These are phyloP conservation scores for Populus hybrid DNA, from an alignment of 441 rosid genomes.

Conservation along the genomic window DNA sequence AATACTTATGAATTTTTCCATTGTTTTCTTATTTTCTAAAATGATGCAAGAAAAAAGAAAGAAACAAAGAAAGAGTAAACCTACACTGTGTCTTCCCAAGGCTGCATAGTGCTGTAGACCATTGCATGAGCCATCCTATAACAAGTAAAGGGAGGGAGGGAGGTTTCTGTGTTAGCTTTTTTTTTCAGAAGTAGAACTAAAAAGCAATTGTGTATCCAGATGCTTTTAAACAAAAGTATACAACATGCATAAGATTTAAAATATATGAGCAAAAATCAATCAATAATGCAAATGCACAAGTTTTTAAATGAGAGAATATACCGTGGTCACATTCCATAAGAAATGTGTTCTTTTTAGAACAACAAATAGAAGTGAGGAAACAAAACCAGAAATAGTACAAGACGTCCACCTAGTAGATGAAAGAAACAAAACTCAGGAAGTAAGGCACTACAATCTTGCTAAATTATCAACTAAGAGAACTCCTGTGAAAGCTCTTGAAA, in stretches of 20 bases:
- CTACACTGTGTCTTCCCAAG: constrained; percentile 83
- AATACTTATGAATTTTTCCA: background rate
- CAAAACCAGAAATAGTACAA: background rate
- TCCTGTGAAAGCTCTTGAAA: background rate
- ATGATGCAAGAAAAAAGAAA: background rate
- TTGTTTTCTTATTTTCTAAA: background rate
- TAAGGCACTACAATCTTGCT: background rate
- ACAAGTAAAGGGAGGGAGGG: background rate
- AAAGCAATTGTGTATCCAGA: background rate
- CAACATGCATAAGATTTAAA: background rate
- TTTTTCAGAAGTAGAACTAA: background rate
- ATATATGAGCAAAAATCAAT: constrained; percentile 1
- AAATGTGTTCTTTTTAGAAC: background rate
- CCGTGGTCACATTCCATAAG: background rate
- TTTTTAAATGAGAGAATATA: background rate
- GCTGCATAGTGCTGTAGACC: constrained; percentile 98
- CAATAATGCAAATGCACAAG: background rate
- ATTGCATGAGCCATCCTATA: constrained; percentile 95
- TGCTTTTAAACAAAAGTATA: background rate
- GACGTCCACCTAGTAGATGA: background rate
- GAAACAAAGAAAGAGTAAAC: constrained; percentile 21
- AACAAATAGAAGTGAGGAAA: background rate
- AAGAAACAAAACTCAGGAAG: background rate
- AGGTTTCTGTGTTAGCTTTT: background rate
- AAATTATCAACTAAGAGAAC: background rate